Base-by-base conservation (phyloP, 1,284 basidiomycete species). In the Ganoderma sinense region DNA sequence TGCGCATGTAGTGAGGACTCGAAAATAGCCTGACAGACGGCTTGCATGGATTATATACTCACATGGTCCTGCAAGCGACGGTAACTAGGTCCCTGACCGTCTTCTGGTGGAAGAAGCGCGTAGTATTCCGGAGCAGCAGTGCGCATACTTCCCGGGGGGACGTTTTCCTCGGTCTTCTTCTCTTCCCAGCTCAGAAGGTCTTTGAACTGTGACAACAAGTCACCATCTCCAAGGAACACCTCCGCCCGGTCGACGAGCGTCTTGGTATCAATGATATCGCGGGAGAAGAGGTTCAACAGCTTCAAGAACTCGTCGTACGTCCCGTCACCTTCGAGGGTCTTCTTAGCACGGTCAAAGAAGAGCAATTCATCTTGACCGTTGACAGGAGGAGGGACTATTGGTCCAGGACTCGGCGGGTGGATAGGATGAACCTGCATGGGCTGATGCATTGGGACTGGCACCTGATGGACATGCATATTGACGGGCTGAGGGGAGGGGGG, bases 271-370 rank as follows among this genome's bases (percentile, higher is more conserved):
- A 99, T 94, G 75, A 99, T 92, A 71, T 98, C 97, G 77, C 94
- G 90, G 20, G 92, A 88, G 78, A 91, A 96, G 39, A 96, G 84
- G 78, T 93, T 92, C 74, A 96, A 86, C 56, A 95, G 82, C 80
- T 94, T 95, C 71, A 96, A 85, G 83, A 96, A 95, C 76, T 96
- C 94, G 74, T 94, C 90, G 78, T 95, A 96, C 26, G 88, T 88
- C 55, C 90, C 86, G 70, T 89, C 89, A 79, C 88, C 88, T 78
- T 95, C 94, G 68, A 95, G 85, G 62, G 87, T 86, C 76, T 91
- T 91, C 82, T 92, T 93, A 80, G 96, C 94, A 64, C 94, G 91
- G 78, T 99, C 97, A 78, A 99, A 99, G 86, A 99, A 99, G 16
- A 94, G 85, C 31, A 97, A 88, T 78, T 98, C 97, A 73, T 96